Evolutionary conservation across 371 early-diverging fungal genomes (phyloP), one percentile per base, ranked within the genome.

Genomic region (Mucor sp.): DNA sequence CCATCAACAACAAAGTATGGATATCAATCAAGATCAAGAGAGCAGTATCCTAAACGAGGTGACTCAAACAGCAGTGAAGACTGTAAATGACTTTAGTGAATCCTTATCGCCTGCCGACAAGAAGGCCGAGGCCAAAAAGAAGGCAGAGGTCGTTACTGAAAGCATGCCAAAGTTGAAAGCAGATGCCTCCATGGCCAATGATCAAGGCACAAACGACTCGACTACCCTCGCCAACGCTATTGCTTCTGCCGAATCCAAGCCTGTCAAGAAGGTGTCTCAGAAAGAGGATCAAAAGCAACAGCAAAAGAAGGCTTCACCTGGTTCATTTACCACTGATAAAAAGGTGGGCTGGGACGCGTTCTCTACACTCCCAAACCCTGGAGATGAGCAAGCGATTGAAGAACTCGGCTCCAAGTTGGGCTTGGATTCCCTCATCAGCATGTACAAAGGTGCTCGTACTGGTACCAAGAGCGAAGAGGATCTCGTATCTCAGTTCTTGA

Each of bases 281-380:
- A 21, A 37, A n/a, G 14, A 4, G 3, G 17, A 50, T 19, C 7
- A 30, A 21, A 3, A 33, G 12, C 53, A 32, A 8, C 3, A 60
- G 30, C 8, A 47, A 47, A 41, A 57, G 39, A 7, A 21, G 25
- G 58, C 39, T 19, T 12, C 66, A 17, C 69, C 66, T 35, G 74
- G 69, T 21, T 55, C 67, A 15, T 63, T 69, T 56, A 47, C 63
- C 28, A 27, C 63, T 30, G 72, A 68, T 23, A 58, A 60, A 17
- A 63, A 63, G 19, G 63, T 74, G 14, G 79, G 79, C 3, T 79
- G 79, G 79, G 70, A 67, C 56, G 72, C 79, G 56, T 76, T 76
- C 61, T 76, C 79, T 11, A 60, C 56, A 17, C 63, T 74, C 6
- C 75, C 78, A 19, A 78, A 78, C 50, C 78, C 78, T 3, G 78